Evolutionary conservation across 306 rosid species (phyloP).

Genomic region (Acacia confusa): DNA sequence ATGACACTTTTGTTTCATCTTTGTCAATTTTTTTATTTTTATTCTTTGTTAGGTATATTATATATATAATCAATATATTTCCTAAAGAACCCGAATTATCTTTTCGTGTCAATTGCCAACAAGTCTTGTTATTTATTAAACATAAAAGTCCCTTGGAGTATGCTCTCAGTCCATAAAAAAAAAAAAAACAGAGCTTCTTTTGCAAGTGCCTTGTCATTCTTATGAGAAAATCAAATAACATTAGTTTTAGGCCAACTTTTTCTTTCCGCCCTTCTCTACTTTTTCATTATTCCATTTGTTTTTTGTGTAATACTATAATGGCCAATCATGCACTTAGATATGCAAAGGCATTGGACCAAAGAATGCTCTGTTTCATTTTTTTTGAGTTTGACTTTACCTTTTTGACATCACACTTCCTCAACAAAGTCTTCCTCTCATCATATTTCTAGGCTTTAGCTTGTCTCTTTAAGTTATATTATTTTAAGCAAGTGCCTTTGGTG

Average conservation of each 20-base stretch:
- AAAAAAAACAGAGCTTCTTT: slow-evolving; percentile 11
- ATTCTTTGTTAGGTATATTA: neutral
- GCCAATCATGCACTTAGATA: slow-evolving; percentile 26
- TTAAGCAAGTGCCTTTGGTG: neutral
- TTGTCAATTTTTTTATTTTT: no score
- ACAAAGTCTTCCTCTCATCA: neutral
- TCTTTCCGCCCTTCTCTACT: slow-evolving; percentile 28
- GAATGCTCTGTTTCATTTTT: neutral
- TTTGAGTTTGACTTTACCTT: neutral
- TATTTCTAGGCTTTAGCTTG: neutral
- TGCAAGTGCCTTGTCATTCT: neutral
- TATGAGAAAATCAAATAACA: neutral
- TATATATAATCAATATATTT: no score
- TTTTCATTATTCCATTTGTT: neutral
- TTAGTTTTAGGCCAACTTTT: neutral
- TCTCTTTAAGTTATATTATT: neutral
- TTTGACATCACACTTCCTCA: neutral
- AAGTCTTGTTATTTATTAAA: no score
- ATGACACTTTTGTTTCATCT: no score
- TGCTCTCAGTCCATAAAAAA: neutral
- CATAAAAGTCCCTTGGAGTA: neutral
- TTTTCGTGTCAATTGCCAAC: no score
- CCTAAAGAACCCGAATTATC: neutral
- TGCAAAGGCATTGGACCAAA: neutral
- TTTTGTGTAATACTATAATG: neutral